Evolutionary conservation across 2,329 filamentous ascomycete genomes (phyloP), one percentile per base, ranked within the genome.

Genomic region (Colletotrichum sublineola): DNA sequence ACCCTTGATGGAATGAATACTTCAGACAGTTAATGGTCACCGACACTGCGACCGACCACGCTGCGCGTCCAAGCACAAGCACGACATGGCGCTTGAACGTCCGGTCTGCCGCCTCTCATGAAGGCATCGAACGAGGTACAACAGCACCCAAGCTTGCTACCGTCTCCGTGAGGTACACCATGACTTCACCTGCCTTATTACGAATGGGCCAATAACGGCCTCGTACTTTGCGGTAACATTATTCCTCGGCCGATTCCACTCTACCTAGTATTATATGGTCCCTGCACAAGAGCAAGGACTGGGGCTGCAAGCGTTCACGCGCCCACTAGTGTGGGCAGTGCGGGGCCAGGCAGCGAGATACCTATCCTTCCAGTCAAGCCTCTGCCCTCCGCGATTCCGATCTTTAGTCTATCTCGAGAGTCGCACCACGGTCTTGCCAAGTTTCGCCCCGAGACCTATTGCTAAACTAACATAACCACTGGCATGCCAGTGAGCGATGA

Each of bases 241-340:
- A 55, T 70, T 44, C 42, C 70, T 73, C 58, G 70, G 66, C 70
- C 64, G 70, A 73, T 73, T 70, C 66, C 66, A 69, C 70, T 65
- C 50, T 31, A 44, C 61, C 50, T 31, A 44, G 42, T 42, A 55
- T 36, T 52, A 72, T 48, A 64, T 52, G 70, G 70, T 65, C 70
- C 70, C 70, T 73, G 58, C 60, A 64, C 60, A 56, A 42, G n/a
- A 42, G 44, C 66, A 72, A 72, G 70, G 60, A 55, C 66, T 64
- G 67, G 66, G 60, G 55, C 66, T 65, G 71, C 62, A 71, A 71
- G 50, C 71, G 68, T 73, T 63, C 71, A 73, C 61, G 71, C 60
- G 67, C 55, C 50, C 71, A 67, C 62, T 67, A 71, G 62, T 71
- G 71, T 71, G 71, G 71, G 71, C 71, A 73, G 71, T 73, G 71